These are phyloP conservation scores for Paracorniculantispora psalliotae DNA, from an alignment of 2,329 filamentous ascomycete species.

Conservation along the genomic window DNA sequence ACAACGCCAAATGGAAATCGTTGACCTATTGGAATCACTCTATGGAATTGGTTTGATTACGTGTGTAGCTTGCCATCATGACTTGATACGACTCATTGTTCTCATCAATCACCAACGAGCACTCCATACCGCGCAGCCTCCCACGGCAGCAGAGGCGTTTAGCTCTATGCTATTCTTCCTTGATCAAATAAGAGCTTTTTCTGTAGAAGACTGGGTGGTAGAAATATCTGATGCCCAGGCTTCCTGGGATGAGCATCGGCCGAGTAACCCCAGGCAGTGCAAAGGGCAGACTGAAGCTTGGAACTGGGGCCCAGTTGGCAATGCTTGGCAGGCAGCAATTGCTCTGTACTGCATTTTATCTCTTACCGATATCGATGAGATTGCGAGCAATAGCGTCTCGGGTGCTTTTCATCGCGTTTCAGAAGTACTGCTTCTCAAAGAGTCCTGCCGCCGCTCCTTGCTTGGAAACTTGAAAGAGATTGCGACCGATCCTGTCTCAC, in stretches of 20 bases:
- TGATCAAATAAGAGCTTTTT: conserved; percentile 18
- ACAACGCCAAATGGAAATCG: conserved; percentile 14
- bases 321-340: conserved; percentile 19
- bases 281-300: neutral
- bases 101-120: conserved; percentile 21
- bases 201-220: conserved; percentile 16
- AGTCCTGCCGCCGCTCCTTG: conserved; percentile 11
- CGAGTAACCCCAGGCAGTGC: neutral
- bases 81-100: conserved; percentile 19
- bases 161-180: conserved; percentile 14
- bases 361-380: neutral
- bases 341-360: conserved; percentile 22
- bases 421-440: conserved; percentile 9
- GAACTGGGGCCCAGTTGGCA: conserved; percentile 16
- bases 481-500: neutral
- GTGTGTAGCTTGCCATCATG: conserved; percentile 17
- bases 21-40: conserved; percentile 14
- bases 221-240: neutral
- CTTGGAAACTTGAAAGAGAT: conserved; percentile 13
- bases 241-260: neutral
- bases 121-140: neutral
- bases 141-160: neutral
- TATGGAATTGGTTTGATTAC: conserved; percentile 20
- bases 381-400: conserved; percentile 1
- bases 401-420: neutral